Evolutionary conservation across 345 rosid genomes (phyloP).

Genomic region (Hibiscus trionum): DNA sequence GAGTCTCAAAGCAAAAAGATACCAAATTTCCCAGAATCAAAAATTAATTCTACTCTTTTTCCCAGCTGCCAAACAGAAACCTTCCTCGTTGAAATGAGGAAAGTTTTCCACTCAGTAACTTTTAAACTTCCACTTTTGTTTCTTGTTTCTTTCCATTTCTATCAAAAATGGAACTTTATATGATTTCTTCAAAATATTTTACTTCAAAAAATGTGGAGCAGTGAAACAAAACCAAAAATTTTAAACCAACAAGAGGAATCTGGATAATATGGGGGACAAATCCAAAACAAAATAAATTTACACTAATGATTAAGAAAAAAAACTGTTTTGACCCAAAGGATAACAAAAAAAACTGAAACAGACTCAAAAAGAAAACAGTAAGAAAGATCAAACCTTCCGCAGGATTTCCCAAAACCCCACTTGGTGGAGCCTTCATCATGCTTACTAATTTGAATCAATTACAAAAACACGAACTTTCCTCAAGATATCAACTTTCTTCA

Average conservation of each 20-base stretch:
- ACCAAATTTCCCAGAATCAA: neutral
- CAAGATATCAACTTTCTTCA: slow-evolving; percentile 8
- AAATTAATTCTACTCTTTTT: neutral
- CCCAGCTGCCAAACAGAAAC: slow-evolving; percentile 9
- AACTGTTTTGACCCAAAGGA: no score
- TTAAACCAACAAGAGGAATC: no score
- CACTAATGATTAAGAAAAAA: neutral
- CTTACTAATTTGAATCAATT: slow-evolving; percentile 13
- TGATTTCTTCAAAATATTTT: no score
- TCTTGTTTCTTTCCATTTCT: slow-evolving; percentile 23
- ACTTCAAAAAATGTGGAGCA: no score
- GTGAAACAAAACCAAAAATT: no score
- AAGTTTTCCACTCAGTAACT: no score
- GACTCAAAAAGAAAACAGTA: neutral
- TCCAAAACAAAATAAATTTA: neutral
- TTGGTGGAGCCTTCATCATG: slow-evolving; percentile 80
- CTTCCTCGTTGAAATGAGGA: slow-evolving; percentile 2
- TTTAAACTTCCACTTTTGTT: no score
- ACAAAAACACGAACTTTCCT: slow-evolving; percentile 1
- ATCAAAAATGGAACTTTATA: no score
- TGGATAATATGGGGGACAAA: neutral
- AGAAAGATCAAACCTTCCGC: slow-evolving; percentile 52
- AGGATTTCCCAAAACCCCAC: slow-evolving; percentile 59
- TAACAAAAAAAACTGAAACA: neutral
- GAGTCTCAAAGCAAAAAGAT: neutral